Evolutionary conservation across 2,329 filamentous ascomycete genomes (phyloP).

Genomic region (Boeremia exigua): DNA sequence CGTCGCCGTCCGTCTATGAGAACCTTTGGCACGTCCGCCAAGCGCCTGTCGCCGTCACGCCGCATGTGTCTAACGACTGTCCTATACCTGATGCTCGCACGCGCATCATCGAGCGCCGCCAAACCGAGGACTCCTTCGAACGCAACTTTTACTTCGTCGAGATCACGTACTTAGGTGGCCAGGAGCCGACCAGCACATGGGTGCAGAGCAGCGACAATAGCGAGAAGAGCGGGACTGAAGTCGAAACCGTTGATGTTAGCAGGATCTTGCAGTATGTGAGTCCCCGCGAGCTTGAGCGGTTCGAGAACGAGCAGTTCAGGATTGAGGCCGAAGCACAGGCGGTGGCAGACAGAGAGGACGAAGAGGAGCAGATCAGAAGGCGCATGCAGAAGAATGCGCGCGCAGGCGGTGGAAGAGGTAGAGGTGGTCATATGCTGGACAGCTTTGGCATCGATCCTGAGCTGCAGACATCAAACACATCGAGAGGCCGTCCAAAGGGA

Average conservation of each 20-base stretch:
- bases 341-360: conserved; percentile 25
- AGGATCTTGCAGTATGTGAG: conserved; percentile 41
- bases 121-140: conserved; percentile 30
- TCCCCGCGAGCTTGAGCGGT: conserved; percentile 39
- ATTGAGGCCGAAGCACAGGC: conserved; percentile 37
- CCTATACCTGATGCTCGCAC: conserved; percentile 38
- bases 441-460: conserved; percentile 16
- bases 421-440: conserved; percentile 20
- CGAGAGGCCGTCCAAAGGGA: conserved; percentile 17
- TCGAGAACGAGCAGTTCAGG: conserved; percentile 41
- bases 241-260: conserved; percentile 34
- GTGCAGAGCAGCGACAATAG: conserved; percentile 11
- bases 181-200: conserved; percentile 3
- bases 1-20: conserved; percentile 37
- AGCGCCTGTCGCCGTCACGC: conserved; percentile 36
- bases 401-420: conserved; percentile 1
- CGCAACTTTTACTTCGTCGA: conserved; percentile 38
- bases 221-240: conserved; percentile 14
- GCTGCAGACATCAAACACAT: neutral
- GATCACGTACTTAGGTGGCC: conserved; percentile 15
- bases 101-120: conserved; percentile 39
- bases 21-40: conserved; percentile 38
- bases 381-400: conserved; percentile 36
- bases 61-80: conserved; percentile 27
- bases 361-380: conserved; percentile 25